Base-by-base conservation (phyloP, 73 alveolate genomes). In the Tetrahymena thermophila region DNA sequence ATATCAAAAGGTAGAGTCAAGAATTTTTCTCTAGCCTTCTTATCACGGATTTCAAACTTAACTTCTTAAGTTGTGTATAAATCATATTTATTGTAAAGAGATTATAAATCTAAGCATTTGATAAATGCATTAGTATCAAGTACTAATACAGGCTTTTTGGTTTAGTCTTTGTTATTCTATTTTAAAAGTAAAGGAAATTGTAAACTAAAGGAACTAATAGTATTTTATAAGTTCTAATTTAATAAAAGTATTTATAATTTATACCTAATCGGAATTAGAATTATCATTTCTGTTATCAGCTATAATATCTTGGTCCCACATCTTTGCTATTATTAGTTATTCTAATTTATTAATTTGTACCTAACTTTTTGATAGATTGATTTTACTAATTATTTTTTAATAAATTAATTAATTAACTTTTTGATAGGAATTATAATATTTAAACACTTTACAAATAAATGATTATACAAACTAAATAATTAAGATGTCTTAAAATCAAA, bases 41-140 rank as follows among this genome's bases (percentile, higher is more conserved):
- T 89, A 93, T 95, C 97, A 56, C 94, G 58, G 0, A 95, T 94
- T 89, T 95, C 97, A 7, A 71, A 71, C 17, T 55, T 94, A 8
- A 89, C 94, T 15, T 93, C 95, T 31, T 37, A 40, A 95, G 93
- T 94, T 85, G 97, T 95, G 37, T 71, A 25, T 89, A 95, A 85
- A 35, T 93, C 35, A 35, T 95, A 89, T 34, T 95, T 93, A 10
- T 85, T 93, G 93, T 94, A 85, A 35, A 95, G 97, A 35, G 71
- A 56, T 43, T 95, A 89, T 35, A 95, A 95, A 93, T 95, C 85
- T 50, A 95, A 42, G 56, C 94, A 94, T 55, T 85, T 95, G 58
- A 95, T 95, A 35, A 95, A 95, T 28, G 97, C 97, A 85, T 95
- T 95, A 57, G 97, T 94, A 89, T 95, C 97, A 89, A 95, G 71